Base-by-base conservation (phyloP, 768 basidiomycete species). In the Saitozyma sp. region DNA sequence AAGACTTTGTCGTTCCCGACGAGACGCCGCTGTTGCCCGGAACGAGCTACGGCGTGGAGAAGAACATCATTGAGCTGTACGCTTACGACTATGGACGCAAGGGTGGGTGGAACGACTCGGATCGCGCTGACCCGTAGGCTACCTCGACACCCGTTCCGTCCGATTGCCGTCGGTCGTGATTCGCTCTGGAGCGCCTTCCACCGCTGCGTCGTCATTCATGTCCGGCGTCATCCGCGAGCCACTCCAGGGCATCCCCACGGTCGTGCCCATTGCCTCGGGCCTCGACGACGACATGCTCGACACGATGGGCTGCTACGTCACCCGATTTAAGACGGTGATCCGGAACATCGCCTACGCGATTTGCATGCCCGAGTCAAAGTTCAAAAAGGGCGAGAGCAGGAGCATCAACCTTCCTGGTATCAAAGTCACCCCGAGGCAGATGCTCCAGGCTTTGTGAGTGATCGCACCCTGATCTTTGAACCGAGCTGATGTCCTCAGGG, bases 321-420 rank as follows among this genome's bases (percentile, higher is more conserved):
- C 83, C 6, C 82, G 83, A 17, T 83, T 84, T 2, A 79, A 82
- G 61, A 84, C 83, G 10, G 84, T 85, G 11, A 81, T 86, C 60
- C 70, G 79, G 54, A 88, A 88, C 73, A 80, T 88, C 58, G 75
- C 85, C 42, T 77, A 80, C 59, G 84, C 84, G 6, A 81, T 82
- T 66, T 79, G 82, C 56, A 68, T 88, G 59, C 81, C 83, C 14
- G 81, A 83, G 3, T 73, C 74, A 9, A 75, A 70, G 9, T 84
- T 86, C 62, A 65, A 65, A 14, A 52, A 68, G 52, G 63, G 70
- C 17, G 66, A 57, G 57, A 85, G 74, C 9, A 82, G 86, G 56
- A 84, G 84, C 8, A 82, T 86, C 42, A 86, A 84, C 65, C 73
- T 86, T 2, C 87, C 87, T 1, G 87, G 87, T 0, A 85, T 87